These are phyloP conservation scores for Hansenula sp. DNA, from an alignment of 1,139 yeast genomes.

Conservation along the genomic window DNA sequence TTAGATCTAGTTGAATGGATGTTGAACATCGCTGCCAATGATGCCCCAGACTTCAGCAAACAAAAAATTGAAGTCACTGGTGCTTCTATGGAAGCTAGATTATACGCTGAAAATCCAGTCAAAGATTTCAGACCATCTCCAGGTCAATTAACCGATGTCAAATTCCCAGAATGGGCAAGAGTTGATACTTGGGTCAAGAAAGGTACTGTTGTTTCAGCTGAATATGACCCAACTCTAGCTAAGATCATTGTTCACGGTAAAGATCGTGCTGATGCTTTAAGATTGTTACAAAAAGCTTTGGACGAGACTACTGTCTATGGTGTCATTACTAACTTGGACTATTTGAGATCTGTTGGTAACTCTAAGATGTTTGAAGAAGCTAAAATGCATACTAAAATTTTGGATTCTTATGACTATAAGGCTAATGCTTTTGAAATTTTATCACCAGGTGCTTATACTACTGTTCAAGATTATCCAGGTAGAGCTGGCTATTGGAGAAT, in stretches of 20 bases:
- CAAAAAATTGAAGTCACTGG: conserved; percentile 64
- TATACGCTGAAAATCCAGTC: conserved; percentile 95
- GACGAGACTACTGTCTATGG: conserved; percentile 87
- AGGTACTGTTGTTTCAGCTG: conserved; percentile 89
- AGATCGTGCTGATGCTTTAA: conserved; percentile 80
- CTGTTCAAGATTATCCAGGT: conserved; percentile 96
- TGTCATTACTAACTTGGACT: conserved; percentile 85
- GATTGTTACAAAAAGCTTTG: conserved; percentile 73
- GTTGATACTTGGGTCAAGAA: conserved; percentile 91
- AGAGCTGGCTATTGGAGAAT: conserved; percentile 84
- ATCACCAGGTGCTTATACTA: conserved; percentile 89
- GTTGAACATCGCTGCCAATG: conserved; percentile 86
- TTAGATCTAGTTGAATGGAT: conserved; percentile 96
- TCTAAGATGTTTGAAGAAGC: conserved; percentile 83
- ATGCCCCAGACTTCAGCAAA: conserved; percentile 67
- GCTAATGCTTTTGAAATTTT: conserved; percentile 84
- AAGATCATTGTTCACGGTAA: conserved; percentile 93
- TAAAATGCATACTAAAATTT: conserved; percentile 78
- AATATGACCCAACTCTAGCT: conserved; percentile 95
- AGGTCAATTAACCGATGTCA: conserved; percentile 84
- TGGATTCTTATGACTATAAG: conserved; percentile 75
- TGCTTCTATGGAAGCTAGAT: conserved; percentile 93
- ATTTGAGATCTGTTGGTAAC: conserved; percentile 78
- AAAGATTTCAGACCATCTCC: conserved; percentile 95
- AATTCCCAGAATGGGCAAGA: conserved; percentile 86